A percentile compares a stretch with the other conserved stretches of the same genome.
These are phyloP conservation scores for Priceomyces carsonii DNA, from an alignment of 805 yeast species.

Conservation along the genomic window DNA sequence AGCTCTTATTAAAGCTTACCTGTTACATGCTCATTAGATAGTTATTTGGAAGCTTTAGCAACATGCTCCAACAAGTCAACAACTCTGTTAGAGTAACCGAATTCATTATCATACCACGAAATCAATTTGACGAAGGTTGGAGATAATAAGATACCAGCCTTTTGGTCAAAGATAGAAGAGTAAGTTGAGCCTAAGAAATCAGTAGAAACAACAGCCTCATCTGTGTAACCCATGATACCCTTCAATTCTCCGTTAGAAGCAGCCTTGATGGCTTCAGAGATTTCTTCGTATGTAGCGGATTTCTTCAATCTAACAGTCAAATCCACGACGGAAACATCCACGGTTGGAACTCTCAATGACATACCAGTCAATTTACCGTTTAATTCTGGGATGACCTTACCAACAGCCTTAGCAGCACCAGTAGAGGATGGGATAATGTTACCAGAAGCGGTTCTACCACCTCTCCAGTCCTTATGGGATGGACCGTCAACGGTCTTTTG, in stretches of 20 bases:
- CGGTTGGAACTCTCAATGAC: conserved; percentile 92
- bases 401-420: conserved; percentile 98
- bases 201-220: conserved; percentile 87
- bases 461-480: conserved; percentile 98
- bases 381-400: conserved; percentile 88
- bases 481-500: conserved; percentile 98
- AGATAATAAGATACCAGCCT: conserved; percentile 86
- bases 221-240: conserved; percentile 88
- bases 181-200: conserved; percentile 83
- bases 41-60: conserved; percentile 49
- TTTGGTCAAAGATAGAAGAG: conserved; percentile 88
- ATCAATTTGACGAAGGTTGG: conserved; percentile 88
- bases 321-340: conserved; percentile 91
- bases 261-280: conserved; percentile 71
- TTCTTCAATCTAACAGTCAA: conserved; percentile 81
- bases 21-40: conserved; percentile 8
- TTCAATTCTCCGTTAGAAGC: conserved; percentile 76
- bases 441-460: conserved; percentile 95
- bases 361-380: conserved; percentile 94
- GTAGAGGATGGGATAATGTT: conserved; percentile 95
- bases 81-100: conserved; percentile 95
- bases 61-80: conserved; percentile 85
- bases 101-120: conserved; percentile 96
- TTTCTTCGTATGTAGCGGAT: conserved; percentile 79
- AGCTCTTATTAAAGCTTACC: conserved; percentile 6